Base-by-base conservation (phyloP, 208 protist species). In the Crithidia sp. region DNA sequence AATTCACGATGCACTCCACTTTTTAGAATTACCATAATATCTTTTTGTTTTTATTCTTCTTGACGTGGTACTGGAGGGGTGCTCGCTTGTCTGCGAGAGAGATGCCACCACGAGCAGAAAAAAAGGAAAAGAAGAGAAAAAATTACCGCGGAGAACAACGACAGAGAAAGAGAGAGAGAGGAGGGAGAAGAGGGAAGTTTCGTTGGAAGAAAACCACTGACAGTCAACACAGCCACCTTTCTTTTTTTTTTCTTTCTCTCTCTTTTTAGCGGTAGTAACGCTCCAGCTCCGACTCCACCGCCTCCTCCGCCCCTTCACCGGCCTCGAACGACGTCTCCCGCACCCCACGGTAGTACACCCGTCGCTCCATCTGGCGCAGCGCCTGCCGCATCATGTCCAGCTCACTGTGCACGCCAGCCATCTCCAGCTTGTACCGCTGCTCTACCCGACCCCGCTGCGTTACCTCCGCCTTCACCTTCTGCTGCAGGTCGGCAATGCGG, bases 311-410 rank as follows among this genome's bases (percentile, higher is more conserved):
- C 41, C 74, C 71, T 45, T 78, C 28, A 0, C 28, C 28, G 28
- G 28, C 28, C 28, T 28, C 28, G 28, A 28, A 28, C 28, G 28
- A 28, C 28, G 28, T 28, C 28, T 28, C 79, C 5, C 79, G 71
- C 13, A 67, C 69, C 6, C 81, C 63, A 12, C 83, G 76, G 76
- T 85, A 93, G 68, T 88, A 93, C 64, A 93, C 79, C 17, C 77
- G 71, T 66, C 90, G 91, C 77, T 95, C 86, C 83, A 95, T 85
- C 44, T 83, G 76, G 55, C 88, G 88, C 60, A 95, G 63, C 9
- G 84, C 79, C 70, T 93, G 85, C 52, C 86, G 86, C 91, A 95
- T 93, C 43, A 91, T 60, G 61, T 87, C 82, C 52, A 93, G 77
- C 67, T 95, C 88, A 45, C 83, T 95, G 52, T 81, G 77, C 17